Evolutionary conservation across 2,329 filamentous ascomycete genomes (phyloP), one percentile per base, ranked within the genome.

Genomic region (Fulvia fulva): DNA sequence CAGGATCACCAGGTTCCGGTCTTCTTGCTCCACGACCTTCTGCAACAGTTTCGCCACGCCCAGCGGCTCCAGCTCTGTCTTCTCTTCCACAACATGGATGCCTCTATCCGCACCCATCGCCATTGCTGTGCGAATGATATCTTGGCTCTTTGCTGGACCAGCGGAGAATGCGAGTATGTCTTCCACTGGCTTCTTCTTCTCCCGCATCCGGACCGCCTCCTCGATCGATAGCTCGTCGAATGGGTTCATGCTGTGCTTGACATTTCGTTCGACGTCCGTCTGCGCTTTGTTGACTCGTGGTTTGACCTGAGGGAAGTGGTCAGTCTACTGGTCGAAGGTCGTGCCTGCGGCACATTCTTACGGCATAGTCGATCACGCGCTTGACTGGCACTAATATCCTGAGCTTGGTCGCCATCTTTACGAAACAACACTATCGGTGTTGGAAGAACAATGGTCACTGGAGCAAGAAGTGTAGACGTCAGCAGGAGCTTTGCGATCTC

Each of bases 181-280:
- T 67, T 91, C 87, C 62, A 99, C 92, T 12, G 70, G 68, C 45
- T 64, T 61, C 55, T 85, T 85, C 56, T 85, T 85, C 76, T 97
- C 93, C 75, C 94, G 92, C 73, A 99, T 88, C 43, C 90, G 91
- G 53, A 97, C 90, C 53, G 92, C 90, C 80, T 97, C 94, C 79
- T 99, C 94, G 75, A 99, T 87, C 45, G 91, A 95, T 71, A 99
- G 89, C 77, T 99, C 94, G 81, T 99, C 94, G 78, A 99, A 99
- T 21, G 94, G 94, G 82, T 97, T 99, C 85, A 99, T 93, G 74
- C 88, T 92, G 83, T 97, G 93, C 79, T 97, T 97, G 71, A 97
- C 91, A 64, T 87, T 83, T 56, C 90, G 96, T 78, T 97, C 93
- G 77, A 99, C 88, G 72, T 86, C 93, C 61, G 93, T 97, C 77